Evolutionary conservation across 805 yeast genomes (phyloP), one percentile per base, ranked within the genome.

Genomic region (Wickerhamomyces pijperi): DNA sequence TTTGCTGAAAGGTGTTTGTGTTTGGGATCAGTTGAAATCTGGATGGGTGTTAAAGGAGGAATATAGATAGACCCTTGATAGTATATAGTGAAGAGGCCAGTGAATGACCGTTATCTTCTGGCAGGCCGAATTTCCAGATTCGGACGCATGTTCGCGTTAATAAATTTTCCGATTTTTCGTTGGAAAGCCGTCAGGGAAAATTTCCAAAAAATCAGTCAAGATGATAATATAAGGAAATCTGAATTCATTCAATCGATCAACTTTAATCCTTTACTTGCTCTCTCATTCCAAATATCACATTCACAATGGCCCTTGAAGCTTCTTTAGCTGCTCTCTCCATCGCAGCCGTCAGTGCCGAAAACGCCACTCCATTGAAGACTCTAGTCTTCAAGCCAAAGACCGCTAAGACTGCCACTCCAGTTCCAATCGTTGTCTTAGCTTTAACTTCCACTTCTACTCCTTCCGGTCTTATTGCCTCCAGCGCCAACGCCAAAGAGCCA

Each of bases 331-430:
- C 78, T 36, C 65, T 82, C 44, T 78, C 87, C 33, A 61, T 81
- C 48, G 68, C 74, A 31, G 68, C 73, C 33, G 78, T 71, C 34
- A 51, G 69, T 15, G 59, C 72, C 36, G 78, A 68, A 35, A 64
- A 68, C 31, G 68, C 81, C 2, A 45, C 65, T 20, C 65, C 77
- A 21, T 72, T 84, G 45, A 86, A 86, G 61, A 72, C 88, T 4
- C 66, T 86, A 45, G 87, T 86, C 20, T 86, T 86, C 74, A 86
- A 86, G 64, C 95, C 95, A 51, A 86, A 86, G 64, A 84, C 95
- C 36, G 79, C 94, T 29, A 86, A 86, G 56, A 64, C 85, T 36
- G 85, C 83, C 37, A 60, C 73, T 16, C 82, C 92, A 20, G 76
- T 82, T 32, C 95, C 96, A 33, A 71, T 86, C 23, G 73, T 86